Evolutionary conservation across 805 yeast genomes (phyloP).

Genomic region (Kockiozyma suomiensis): DNA sequence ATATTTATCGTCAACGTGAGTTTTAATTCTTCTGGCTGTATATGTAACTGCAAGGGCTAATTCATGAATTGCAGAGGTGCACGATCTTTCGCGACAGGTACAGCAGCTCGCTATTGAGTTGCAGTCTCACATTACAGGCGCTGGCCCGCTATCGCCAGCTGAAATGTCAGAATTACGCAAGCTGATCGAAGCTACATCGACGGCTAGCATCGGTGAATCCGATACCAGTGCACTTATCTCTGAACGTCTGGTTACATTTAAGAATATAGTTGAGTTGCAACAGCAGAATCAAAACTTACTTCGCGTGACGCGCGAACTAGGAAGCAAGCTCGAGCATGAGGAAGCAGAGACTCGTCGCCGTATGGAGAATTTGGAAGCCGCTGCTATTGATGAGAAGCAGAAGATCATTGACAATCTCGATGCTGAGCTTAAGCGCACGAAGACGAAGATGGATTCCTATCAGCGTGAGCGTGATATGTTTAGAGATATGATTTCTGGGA

Average conservation of each 20-base stretch:
- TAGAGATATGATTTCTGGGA: slow-evolving; percentile 41
- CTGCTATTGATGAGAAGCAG: slow-evolving; percentile 44
- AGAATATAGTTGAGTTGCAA: slow-evolving; percentile 66
- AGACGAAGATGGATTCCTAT: slow-evolving; percentile 55
- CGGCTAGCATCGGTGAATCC: slow-evolving; percentile 46
- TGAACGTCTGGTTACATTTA: slow-evolving; percentile 72
- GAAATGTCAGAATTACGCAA: slow-evolving; percentile 61
- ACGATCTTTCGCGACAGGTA: slow-evolving; percentile 82
- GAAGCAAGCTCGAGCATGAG: slow-evolving; percentile 66
- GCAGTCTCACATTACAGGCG: slow-evolving; percentile 61
- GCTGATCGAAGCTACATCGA: slow-evolving; percentile 39
- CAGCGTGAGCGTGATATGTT: slow-evolving; percentile 72
- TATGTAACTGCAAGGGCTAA: slow-evolving; percentile 34
- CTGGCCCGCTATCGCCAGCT: slow-evolving; percentile 61
- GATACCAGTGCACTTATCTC: slow-evolving; percentile 75
- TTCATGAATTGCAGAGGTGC: slow-evolving; percentile 51
- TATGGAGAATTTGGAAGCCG: slow-evolving; percentile 38
- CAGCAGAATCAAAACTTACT: slow-evolving; percentile 73
- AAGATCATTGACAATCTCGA: slow-evolving; percentile 40
- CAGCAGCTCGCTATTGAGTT: slow-evolving; percentile 62
- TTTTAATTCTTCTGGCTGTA: background rate
- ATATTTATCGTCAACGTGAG: slow-evolving; percentile 34
- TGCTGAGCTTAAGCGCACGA: slow-evolving; percentile 49
- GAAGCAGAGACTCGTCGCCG: slow-evolving; percentile 46
- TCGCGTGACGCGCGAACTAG: slow-evolving; percentile 68